A percentile compares a stretch with the other conserved stretches of the same genome.
Conservation (phyloP, 208 protist species). For the Phytomonas sp. region DNA sequence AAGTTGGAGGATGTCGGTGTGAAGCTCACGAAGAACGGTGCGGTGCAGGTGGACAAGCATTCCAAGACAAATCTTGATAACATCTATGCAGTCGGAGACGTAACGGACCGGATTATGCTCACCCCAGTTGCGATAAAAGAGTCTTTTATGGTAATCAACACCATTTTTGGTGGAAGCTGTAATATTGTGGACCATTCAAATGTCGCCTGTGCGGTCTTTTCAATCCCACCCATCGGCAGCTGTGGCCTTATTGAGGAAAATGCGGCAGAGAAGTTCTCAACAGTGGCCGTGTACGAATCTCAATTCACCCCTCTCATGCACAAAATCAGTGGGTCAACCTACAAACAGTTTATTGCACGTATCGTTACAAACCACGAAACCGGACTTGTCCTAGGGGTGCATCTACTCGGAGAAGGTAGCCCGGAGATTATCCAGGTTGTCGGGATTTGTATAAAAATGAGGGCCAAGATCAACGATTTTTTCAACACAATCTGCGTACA, state of each 20-base stretch:
- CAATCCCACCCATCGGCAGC: slow-evolving; percentile 81
- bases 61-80: slow-evolving; percentile 91
- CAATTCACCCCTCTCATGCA: slow-evolving; percentile 86
- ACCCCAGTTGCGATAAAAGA: slow-evolving; percentile 91
- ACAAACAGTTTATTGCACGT: slow-evolving; percentile 85
- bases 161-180: slow-evolving; percentile 72
- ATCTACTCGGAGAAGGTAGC: slow-evolving; percentile 78
- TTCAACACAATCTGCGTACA: slow-evolving; percentile 95
- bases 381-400: slow-evolving; percentile 81
- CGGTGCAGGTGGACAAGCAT: slow-evolving; percentile 87
- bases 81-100: slow-evolving; percentile 98
- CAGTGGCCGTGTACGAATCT: slow-evolving; percentile 79
- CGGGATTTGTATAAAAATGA: slow-evolving; percentile 81
- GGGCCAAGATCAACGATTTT: slow-evolving; percentile 92
- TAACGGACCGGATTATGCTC: slow-evolving; percentile 85
- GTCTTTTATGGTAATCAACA: slow-evolving; percentile 68
- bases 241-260: slow-evolving; percentile 83
- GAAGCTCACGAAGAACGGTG: slow-evolving; percentile 65
- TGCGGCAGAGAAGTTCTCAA: slow-evolving; percentile 48
- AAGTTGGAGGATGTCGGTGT: slow-evolving; percentile 91
- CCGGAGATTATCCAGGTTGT: slow-evolving; percentile 91
- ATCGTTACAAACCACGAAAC: slow-evolving; percentile 70
- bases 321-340: slow-evolving; percentile 75
- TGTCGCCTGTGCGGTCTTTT: slow-evolving; percentile 88
- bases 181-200: slow-evolving; percentile 70